Evolutionary conservation across 768 basidiomycete genomes (phyloP), one percentile per base, ranked within the genome.

Genomic region (Dentipellis sp.): DNA sequence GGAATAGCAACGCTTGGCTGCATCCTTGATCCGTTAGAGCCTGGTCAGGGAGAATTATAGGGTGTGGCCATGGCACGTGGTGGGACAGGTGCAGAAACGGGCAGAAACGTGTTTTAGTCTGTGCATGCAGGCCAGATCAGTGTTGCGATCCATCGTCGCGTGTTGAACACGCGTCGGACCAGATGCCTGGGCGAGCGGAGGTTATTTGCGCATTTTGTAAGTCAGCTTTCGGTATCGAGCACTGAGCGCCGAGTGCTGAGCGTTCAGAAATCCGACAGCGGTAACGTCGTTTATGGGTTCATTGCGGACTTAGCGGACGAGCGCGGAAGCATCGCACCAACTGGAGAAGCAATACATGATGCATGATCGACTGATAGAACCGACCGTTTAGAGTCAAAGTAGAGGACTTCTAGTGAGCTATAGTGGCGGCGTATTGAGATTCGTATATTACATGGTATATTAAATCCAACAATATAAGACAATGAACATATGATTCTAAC

Each of bases 401-500:
- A 29, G 29, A 29, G 29, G 29, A 3, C 29, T 29, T 29, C 29
- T 29, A 29, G 29, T 19, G 40, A 14, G 19, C 40, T 42, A 42
- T 42, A 14, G 9, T 42, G 40, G 40, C 14, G 14, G 3, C 19
- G 40, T 14, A 22, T 50, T 50, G 48, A 10, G 22, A 17, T 21
- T 16, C 19, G 19, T 50, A 50, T 50, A 50, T 35, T 50, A 35
- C 48, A 50, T 14, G 23, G 22, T 16, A 22, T 50, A 50, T 17
- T 21, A 21, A 50, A n/a, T 50, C 22, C 48, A 50, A 50, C 48
- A 50, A 50, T 50, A 50, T 50, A 50, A 50, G 29, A 50, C 48
- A 50, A 10, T 50, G 22, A 35, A 50, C 48, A 50, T 50, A 35
- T 50, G 11, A 10, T 50, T 50, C 48, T 50, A 50, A 50, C 48